Evolutionary conservation across 73 alveolate species (phyloP), one percentile per base, ranked within the genome.

Genomic region (Paraurostyla sp.): DNA sequence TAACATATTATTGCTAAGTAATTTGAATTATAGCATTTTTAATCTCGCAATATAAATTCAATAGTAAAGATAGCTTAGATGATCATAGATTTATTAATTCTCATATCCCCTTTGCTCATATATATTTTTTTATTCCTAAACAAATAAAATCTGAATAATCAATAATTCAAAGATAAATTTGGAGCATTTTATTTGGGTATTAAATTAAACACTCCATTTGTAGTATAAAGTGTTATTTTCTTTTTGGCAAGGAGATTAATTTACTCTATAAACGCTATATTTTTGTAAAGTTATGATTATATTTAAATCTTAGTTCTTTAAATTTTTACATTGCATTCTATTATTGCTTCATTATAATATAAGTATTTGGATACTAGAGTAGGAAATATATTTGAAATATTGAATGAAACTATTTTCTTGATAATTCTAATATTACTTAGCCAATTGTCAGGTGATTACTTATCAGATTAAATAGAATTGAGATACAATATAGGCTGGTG

Each of bases 171-270:
- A 25, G 43, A 59, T 2, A 59, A 30, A 59, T 59, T 25, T 59
- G 76, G 76, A 25, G 23, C 76, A 30, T 59, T 59, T 2, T 59
- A 59, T 59, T 49, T 59, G 22, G 76, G 76, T n/a, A 59, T 59
- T 59, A 59, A 27, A 11, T 4, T 49, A 11, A 7, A 59, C 11
- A 59, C 22, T 59, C 3, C 4, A 25, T 59, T 27, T 59, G 9
- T 59, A 20, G 25, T 59, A 27, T 2, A 9, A 3, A 59, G 23
- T 59, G 49, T 59, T 18, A 27, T 30, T 30, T 27, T 59, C 16
- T 59, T 27, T 30, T 59, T 59, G 22, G 9, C 25, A 27, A 59
- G 76, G 23, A 25, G 76, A 59, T 30, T 59, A 27, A 7, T 30
- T 27, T 59, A 27, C 23, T 13, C 50, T 27, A 20, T 59, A 11